phyloP scores from a whole-genome alignment of 106 monocot species.

The Ottelia alismoides region DNA sequence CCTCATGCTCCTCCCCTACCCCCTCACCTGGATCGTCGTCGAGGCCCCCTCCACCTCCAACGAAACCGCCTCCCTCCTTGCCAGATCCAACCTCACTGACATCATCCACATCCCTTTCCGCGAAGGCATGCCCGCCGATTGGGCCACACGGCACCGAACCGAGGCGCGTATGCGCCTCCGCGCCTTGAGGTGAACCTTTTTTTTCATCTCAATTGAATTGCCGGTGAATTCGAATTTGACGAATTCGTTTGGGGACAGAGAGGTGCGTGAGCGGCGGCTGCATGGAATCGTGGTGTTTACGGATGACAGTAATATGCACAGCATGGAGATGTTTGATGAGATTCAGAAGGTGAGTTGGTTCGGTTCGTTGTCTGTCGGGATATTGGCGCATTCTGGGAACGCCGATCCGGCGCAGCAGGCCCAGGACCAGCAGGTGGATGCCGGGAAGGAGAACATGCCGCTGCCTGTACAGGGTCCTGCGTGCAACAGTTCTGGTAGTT shows the following conservation, averaged over 20 bases:
- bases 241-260: slow-evolving; percentile 14
- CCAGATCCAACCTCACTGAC: too few relatives aligned
- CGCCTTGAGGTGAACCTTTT: slow-evolving; percentile 58
- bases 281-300: slow-evolving; percentile 64
- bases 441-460: slow-evolving; percentile 25
- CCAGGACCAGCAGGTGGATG: slow-evolving; percentile 12
- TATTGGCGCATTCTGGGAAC: slow-evolving; percentile 40
- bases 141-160: slow-evolving; percentile 44
- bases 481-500: slow-evolving; percentile 48
- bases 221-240: too few relatives aligned
- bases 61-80: slow-evolving; percentile 32
- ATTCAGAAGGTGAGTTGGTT: slow-evolving; percentile 62
- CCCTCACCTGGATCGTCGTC: too few relatives aligned
- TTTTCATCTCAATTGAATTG: too few relatives aligned
- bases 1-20: too few relatives aligned
- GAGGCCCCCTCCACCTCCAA: slow-evolving; percentile 39
- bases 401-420: slow-evolving; percentile 2
- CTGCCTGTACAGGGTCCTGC: slow-evolving; percentile 56
- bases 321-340: slow-evolving; percentile 78
- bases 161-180: slow-evolving; percentile 65
- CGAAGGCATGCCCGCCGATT: slow-evolving; percentile 31
- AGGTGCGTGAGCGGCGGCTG: slow-evolving; percentile 36
- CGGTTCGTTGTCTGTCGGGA: slow-evolving; percentile 49
- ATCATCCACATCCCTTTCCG: slow-evolving; percentile 50
- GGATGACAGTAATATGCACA: slow-evolving; percentile 76